Conservation (phyloP, 2,329 filamentous ascomycete species). For the Metarhizium album region DNA sequence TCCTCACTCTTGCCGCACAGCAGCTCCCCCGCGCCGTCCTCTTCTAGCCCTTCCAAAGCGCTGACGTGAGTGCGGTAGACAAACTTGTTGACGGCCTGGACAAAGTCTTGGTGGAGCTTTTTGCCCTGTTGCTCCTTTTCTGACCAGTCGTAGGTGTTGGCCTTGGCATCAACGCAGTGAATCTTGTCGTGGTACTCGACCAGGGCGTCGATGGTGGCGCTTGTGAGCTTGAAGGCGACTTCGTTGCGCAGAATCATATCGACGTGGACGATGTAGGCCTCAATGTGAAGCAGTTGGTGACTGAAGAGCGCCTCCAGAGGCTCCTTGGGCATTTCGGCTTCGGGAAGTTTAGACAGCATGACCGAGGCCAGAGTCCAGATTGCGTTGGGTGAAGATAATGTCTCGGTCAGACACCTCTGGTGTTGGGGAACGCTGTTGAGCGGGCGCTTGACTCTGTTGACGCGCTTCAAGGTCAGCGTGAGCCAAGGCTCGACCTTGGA, state of each 20-base stretch:
- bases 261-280: constrained; percentile 97
- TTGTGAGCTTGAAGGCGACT: constrained; percentile 94
- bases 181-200: constrained; percentile 95
- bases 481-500: constrained; percentile 93
- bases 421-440: constrained; percentile 96
- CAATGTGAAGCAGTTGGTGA: constrained; percentile 85
- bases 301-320: constrained; percentile 82
- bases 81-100: constrained; percentile 94
- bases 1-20: constrained; percentile 86
- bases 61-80: constrained; percentile 84
- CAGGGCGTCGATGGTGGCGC: constrained; percentile 84
- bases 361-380: constrained; percentile 92
- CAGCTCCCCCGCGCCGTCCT: constrained; percentile 89
- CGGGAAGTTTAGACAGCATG: constrained; percentile 84
- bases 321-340: constrained; percentile 73
- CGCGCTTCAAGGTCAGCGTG: constrained; percentile 90
- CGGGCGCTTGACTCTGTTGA: constrained; percentile 92
- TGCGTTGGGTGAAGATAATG: constrained; percentile 75
- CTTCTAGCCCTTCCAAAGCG: constrained; percentile 89
- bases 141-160: constrained; percentile 86
- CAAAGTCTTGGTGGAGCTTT: constrained; percentile 93
- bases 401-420: constrained; percentile 90
- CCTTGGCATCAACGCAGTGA: constrained; percentile 81
- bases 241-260: constrained; percentile 98
- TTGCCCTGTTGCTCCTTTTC: constrained; percentile 95